Conservation (phyloP, 164 flowering plant genomes). For the Houttuynia cordata region DNA sequence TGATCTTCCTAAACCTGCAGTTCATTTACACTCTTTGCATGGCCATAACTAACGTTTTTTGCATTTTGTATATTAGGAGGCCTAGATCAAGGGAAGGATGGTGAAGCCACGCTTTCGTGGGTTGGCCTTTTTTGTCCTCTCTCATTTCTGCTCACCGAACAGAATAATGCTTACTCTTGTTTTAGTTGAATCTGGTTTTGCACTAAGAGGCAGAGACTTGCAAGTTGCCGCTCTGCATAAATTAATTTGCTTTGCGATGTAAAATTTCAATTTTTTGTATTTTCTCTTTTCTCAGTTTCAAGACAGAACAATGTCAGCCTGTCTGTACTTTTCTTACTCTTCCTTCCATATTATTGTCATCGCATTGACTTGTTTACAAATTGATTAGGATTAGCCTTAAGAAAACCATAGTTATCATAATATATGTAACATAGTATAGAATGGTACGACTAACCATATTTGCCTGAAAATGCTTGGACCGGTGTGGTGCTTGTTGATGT, state of each 20-base stretch:
- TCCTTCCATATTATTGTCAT: too few relatives aligned
- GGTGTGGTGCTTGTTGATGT: too few relatives aligned
- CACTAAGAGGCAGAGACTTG: not conserved
- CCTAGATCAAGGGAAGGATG: conserved; percentile 54
- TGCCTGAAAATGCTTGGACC: too few relatives aligned
- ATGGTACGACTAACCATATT: too few relatives aligned
- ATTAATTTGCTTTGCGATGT: not conserved
- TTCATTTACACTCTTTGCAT: not conserved
- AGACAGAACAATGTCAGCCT: too few relatives aligned
- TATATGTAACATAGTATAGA: too few relatives aligned
- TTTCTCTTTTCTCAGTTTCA: too few relatives aligned
- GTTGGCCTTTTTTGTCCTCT: conserved; percentile 7
- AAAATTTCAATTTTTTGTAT: too few relatives aligned
- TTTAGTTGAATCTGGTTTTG: not conserved
- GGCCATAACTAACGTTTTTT: not conserved
- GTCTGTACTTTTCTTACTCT: too few relatives aligned
- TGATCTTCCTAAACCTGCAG: not conserved
- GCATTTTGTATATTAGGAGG: conserved; percentile 29
- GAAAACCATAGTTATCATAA: too few relatives aligned
- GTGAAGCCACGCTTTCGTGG: conserved; percentile 21
- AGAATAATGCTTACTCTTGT: conserved; percentile 6
- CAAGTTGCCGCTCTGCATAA: not conserved
- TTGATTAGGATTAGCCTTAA: too few relatives aligned
- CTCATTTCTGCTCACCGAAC: conserved; percentile 3
- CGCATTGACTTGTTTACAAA: too few relatives aligned